Percentiles rank a stretch among this genome's conserved stretches.
phyloP scores from a whole-genome alignment of 139 green algal species.

The Micractinium conductrix region DNA sequence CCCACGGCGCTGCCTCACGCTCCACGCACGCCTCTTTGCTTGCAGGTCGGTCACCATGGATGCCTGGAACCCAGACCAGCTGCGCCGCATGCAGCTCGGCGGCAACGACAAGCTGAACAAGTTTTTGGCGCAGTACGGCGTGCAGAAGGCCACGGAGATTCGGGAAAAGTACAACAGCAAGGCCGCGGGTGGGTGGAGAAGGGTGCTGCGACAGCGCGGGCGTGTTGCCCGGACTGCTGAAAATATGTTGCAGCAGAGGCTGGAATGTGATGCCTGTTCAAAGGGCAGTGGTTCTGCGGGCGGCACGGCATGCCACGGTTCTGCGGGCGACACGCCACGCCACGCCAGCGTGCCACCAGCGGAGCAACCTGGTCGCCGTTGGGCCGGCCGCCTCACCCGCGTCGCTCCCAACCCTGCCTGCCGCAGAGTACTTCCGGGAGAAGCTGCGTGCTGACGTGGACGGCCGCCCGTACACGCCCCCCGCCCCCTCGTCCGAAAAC shows the following conservation, averaged over 20 bases:
- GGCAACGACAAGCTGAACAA: constrained; percentile 91
- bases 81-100: constrained; percentile 94
- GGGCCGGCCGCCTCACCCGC: neutral
- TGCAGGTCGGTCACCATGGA: constrained; percentile 97
- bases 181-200: constrained; percentile 39
- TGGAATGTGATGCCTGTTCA: no score
- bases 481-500: constrained; percentile 48
- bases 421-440: constrained; percentile 82
- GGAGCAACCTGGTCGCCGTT: no score
- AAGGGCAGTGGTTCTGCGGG: no score
- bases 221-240: no score
- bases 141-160: constrained; percentile 90
- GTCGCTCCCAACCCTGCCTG: neutral
- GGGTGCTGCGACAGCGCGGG: no score
- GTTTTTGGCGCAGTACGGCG: constrained; percentile 92
- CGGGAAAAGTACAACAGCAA: constrained; percentile 95
- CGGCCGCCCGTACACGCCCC: constrained; percentile 77
- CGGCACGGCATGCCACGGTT: no score
- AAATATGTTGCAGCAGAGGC: no score
- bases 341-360: no score
- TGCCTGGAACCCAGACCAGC: constrained; percentile 90
- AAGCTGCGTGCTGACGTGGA: constrained; percentile 87
- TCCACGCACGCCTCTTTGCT: no score
- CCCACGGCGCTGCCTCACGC: no score
- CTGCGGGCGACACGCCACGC: no score